Base-by-base conservation (phyloP, 768 basidiomycete species). In the Tricholoma saponaceum region DNA sequence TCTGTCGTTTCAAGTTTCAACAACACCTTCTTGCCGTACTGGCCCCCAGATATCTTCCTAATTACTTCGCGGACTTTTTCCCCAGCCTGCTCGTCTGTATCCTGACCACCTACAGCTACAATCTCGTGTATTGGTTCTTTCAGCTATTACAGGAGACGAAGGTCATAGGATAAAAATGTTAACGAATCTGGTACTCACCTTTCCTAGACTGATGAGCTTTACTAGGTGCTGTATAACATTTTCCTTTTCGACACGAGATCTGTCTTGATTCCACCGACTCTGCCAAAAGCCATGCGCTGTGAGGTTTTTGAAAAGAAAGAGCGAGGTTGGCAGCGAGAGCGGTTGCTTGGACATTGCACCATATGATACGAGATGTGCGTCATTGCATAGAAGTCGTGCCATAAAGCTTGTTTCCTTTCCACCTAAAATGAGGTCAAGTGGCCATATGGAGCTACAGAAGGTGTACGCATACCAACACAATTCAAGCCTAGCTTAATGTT, bases 291-390 rank as follows among this genome's bases (percentile, higher is more conserved):
- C 92, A 51, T 83, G 86, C 22, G 79, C 78, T 0, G 80, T 86
- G 61, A 95, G 74, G 68, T 91, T 89, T 61, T 86, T 91, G 78
- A 95, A 95, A 58, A 95, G 92, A 71, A 91, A 87, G 20, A 85
- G 74, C 0, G 89, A 88, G 0, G 89, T 86, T 1, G 93, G 89
- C 20, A 95, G 68, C 1, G 84, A 80, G 16, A 95, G 70, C 0
- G 92, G 90, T 53, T 87, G 79, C 67, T 89, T 92, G 1, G 92
- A 89, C 92, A 95, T 95, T 5, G 89, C 92, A 26, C 93, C 93
- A 55, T 95, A 95, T 0, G 93, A 91, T 7, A 94, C 86, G 12
- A 94, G 78, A 60, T 89, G 87, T 2, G 87, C 84, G 61, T 87
- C 74, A 43, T 76, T 71, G 23, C 86, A 87, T 0, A 95, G 75